Percentiles rank a stretch among this genome's conserved stretches.
Evolutionary conservation across 495 filamentous ascomycete genomes (phyloP).

Genomic region (Tuber melanosporum): DNA sequence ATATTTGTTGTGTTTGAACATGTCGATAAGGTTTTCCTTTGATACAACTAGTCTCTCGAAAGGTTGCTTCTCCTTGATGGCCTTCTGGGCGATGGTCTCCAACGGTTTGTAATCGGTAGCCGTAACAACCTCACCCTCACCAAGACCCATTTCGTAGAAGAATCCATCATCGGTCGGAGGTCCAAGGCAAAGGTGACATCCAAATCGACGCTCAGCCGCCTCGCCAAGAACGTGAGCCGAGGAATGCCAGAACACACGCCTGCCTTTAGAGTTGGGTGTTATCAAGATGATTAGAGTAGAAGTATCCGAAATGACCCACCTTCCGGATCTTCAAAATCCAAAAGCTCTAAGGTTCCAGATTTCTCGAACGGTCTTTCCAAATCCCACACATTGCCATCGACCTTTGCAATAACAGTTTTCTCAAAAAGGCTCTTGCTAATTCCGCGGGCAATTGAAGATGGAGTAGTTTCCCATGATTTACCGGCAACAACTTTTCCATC

Average conservation of each 20-base stretch:
- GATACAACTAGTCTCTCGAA: constrained; percentile 85
- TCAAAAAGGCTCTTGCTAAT: constrained; percentile 66
- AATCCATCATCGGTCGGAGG: constrained; percentile 90
- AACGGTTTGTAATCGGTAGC: constrained; percentile 71
- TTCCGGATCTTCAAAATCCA: constrained; percentile 77
- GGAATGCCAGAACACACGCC: constrained; percentile 84
- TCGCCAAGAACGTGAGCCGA: constrained; percentile 92
- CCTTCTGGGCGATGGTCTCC: constrained; percentile 63
- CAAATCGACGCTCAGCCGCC: constrained; percentile 79
- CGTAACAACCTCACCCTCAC: constrained; percentile 63
- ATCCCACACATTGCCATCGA: constrained; percentile 87
- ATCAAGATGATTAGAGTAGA: constrained; percentile 22
- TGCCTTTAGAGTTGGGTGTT: constrained; percentile 31
- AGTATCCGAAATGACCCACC: constrained; percentile 48
- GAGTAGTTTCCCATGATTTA: constrained; percentile 66
- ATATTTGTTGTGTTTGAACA: constrained; percentile 94
- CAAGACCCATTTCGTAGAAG: constrained; percentile 95
- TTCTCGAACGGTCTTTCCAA: constrained; percentile 79
- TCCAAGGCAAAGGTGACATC: constrained; percentile 84
- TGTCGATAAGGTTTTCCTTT: constrained; percentile 84
- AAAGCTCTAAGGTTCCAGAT: constrained; percentile 67
- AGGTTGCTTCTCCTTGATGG: constrained; percentile 92
- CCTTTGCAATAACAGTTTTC: constrained; percentile 70
- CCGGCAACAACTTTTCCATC: constrained; percentile 57
- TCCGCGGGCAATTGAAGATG: constrained; percentile 57